phyloP scores from a whole-genome alignment of 176 grass and related monocot genomes.

The Triticum dicoccoides region DNA sequence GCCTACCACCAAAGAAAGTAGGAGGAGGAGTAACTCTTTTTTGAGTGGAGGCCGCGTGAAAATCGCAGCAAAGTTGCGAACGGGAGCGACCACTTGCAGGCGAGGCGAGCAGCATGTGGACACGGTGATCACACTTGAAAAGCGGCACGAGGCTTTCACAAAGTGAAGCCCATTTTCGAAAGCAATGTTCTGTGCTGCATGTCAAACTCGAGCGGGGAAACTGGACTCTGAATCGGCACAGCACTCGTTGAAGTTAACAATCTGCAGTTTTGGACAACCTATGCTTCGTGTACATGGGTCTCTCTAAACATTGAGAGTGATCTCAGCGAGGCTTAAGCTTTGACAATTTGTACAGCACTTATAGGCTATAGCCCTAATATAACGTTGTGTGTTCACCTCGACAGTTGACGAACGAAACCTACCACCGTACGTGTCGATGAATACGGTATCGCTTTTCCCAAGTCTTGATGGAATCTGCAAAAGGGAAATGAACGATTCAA shows the following conservation, averaged over 20 bases:
- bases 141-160: background rate
- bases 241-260: background rate
- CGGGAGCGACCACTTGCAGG: conserved; percentile 1
- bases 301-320: background rate
- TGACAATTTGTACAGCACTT: background rate
- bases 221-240: conserved; percentile 5
- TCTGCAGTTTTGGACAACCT: background rate
- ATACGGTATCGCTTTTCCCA: background rate
- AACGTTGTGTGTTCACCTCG: background rate
- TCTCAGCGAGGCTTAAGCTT: conserved; percentile 1
- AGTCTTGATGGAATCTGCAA: background rate
- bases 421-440: background rate
- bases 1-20: background rate
- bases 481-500: conserved; percentile 1
- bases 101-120: conserved; percentile 26
- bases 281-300: too few species aligned
- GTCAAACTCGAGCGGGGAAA: conserved; percentile 14
- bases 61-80: background rate
- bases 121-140: conserved; percentile 40
- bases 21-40: background rate
- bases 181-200: background rate
- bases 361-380: too few species aligned
- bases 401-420: background rate
- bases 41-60: background rate
- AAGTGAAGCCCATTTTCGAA: background rate